A percentile compares a stretch with the other conserved stretches of the same genome.
Evolutionary conservation across 2,329 filamentous ascomycete genomes (phyloP).

Genomic region (Nannizziopsis arthrosporioides): DNA sequence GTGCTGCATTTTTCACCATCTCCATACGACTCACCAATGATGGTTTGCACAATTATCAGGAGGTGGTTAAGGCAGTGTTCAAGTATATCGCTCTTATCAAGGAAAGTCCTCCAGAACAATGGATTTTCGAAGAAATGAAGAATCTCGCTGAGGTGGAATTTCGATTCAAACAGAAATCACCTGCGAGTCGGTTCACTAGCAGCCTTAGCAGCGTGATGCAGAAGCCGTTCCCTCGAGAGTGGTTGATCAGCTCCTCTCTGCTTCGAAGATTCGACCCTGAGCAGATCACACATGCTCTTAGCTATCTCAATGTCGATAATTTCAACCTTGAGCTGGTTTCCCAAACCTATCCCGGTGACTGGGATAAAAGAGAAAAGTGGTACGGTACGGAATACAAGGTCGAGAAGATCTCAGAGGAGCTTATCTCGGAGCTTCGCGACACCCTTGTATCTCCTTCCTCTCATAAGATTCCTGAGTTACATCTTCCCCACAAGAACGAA

Average conservation of each 20-base stretch:
- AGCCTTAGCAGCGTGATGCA: conserved; percentile 81
- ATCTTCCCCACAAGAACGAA: conserved; percentile 85
- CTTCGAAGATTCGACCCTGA: conserved; percentile 69
- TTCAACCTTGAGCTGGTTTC: conserved; percentile 76
- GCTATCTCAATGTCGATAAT: conserved; percentile 72
- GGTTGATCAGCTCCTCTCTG: conserved; percentile 70
- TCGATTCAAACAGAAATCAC: conserved; percentile 85
- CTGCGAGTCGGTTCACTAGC: conserved; percentile 80
- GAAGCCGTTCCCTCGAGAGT: conserved; percentile 72
- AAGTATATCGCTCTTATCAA: conserved; percentile 82
- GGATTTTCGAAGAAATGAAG: conserved; percentile 90
- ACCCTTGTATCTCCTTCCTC: conserved; percentile 49
- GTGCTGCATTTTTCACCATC: conserved; percentile 68
- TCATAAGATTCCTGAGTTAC: conserved; percentile 57
- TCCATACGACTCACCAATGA: conserved; percentile 73
- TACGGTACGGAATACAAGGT: conserved; percentile 90
- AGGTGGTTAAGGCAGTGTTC: conserved; percentile 74
- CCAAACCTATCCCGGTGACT: conserved; percentile 69
- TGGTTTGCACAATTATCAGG: conserved; percentile 67
- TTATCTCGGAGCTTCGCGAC: conserved; percentile 57
- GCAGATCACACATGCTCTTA: conserved; percentile 62
- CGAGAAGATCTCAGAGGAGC: conserved; percentile 64
- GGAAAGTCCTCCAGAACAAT: conserved; percentile 69
- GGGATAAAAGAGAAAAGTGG: conserved; percentile 88
- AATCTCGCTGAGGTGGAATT: conserved; percentile 87